phyloP scores from a whole-genome alignment of 2,329 filamentous ascomycete species.

The Aspergillus sp. region DNA sequence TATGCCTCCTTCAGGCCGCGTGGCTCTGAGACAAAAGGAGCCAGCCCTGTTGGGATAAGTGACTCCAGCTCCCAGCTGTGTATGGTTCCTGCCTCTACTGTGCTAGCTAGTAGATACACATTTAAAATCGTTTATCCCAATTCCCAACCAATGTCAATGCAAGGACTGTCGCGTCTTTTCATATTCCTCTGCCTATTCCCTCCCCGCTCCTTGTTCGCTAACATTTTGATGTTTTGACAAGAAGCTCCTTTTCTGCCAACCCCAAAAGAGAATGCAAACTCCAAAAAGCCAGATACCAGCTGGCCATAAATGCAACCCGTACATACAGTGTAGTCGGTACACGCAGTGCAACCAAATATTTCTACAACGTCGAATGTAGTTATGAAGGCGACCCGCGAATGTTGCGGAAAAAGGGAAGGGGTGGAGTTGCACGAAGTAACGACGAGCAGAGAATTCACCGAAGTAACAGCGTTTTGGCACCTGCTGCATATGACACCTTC shows the following conservation, averaged over 20 bases:
- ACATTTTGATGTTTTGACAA: conserved; percentile 10
- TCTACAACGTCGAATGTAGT: not conserved
- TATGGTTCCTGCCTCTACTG: not conserved
- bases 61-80: not conserved
- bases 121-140: conserved; percentile 11
- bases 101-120: not conserved
- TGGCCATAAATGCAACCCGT: conserved; percentile 28
- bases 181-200: conserved; percentile 10
- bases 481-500: not conserved
- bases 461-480: not conserved
- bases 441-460: not conserved
- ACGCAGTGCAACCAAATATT: conserved; percentile 17
- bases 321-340: conserved; percentile 4
- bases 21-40: conserved; percentile 14
- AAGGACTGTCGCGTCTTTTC: conserved; percentile 16
- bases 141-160: conserved; percentile 19
- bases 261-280: conserved; percentile 24
- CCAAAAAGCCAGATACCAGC: conserved; percentile 30
- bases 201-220: conserved; percentile 8
- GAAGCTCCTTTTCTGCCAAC: conserved; percentile 17
- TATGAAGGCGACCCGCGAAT: conserved; percentile 4
- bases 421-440: not conserved
- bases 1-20: conserved; percentile 11
- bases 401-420: conserved; percentile 5
- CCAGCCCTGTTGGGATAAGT: not conserved